Evolutionary conservation across 2,329 filamentous ascomycete genomes (phyloP).

Genomic region (Alternaria atra): DNA sequence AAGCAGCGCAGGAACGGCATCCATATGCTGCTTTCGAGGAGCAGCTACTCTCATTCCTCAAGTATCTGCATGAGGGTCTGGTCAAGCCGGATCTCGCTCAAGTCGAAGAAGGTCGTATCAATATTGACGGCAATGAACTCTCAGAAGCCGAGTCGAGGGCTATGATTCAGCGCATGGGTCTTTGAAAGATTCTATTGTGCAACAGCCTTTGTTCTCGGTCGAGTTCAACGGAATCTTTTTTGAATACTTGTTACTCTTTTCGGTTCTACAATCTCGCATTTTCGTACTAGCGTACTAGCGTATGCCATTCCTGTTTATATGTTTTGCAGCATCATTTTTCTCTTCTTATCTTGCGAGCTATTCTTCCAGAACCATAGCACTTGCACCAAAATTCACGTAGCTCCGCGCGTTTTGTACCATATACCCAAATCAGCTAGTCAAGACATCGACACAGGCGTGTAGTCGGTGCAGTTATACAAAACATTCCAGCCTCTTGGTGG

Average conservation of each 20-base stretch:
- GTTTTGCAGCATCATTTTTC: neutral
- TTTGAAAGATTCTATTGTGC: conserved; percentile 22
- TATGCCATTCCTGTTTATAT: conserved; percentile 7
- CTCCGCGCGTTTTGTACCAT: neutral
- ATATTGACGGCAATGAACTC: conserved; percentile 43
- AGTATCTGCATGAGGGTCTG: conserved; percentile 54
- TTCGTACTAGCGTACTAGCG: neutral
- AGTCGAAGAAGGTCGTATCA: conserved; percentile 58
- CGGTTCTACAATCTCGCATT: neutral
- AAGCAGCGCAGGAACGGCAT: conserved; percentile 43
- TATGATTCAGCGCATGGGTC: conserved; percentile 45
- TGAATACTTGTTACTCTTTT: neutral
- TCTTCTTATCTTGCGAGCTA: neutral
- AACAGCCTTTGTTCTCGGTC: neutral
- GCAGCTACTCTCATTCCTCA: conserved; percentile 54
- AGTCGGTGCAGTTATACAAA: neutral
- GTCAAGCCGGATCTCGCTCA: conserved; percentile 61
- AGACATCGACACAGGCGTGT: neutral
- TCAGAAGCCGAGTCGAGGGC: conserved; percentile 41
- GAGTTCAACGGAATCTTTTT: neutral
- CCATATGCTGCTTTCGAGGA: conserved; percentile 52
- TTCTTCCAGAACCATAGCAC: neutral
- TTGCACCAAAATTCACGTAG: neutral
- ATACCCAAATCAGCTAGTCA: conserved; percentile 1
- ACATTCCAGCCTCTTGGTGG: neutral